Percentiles rank a stretch among this genome's conserved stretches.
Conservation (phyloP, 129 eudicot genomes). For the Centella asiatica region DNA sequence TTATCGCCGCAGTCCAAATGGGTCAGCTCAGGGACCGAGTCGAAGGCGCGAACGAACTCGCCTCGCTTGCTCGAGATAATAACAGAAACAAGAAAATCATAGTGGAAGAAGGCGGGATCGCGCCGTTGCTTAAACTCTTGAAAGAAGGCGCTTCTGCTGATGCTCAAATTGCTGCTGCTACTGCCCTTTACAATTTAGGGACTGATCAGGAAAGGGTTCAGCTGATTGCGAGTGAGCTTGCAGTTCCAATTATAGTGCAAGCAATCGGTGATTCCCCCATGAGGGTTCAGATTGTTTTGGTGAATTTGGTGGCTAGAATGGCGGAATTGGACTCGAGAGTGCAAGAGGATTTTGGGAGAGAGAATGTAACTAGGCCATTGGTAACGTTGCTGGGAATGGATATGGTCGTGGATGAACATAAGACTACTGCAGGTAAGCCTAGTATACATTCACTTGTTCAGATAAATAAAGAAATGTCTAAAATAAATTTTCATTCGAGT, state of each 20-base stretch:
- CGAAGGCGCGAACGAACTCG: constrained; percentile 54
- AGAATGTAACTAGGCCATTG: constrained; percentile 51
- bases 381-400: constrained; percentile 42
- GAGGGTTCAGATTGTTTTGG: constrained; percentile 41
- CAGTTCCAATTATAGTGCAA: constrained; percentile 34
- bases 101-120: constrained; percentile 59
- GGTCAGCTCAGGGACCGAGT: constrained; percentile 36
- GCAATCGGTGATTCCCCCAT: constrained; percentile 35
- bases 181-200: constrained; percentile 36
- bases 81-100: constrained; percentile 56
- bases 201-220: constrained; percentile 33
- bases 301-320: constrained; percentile 52
- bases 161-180: constrained; percentile 52
- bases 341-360: constrained; percentile 69
- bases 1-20: constrained; percentile 46
- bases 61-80: constrained; percentile 44
- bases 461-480: constrained; percentile 36
- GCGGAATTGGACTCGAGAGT: constrained; percentile 35
- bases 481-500: constrained; percentile 22
- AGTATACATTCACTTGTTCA: constrained; percentile 46
- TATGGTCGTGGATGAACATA: constrained; percentile 43
- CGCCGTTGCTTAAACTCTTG: constrained; percentile 47
- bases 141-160: constrained; percentile 55
- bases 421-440: constrained; percentile 5
- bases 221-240: constrained; percentile 29